phyloP scores from a whole-genome alignment of 2,329 filamentous ascomycete species.

The Aureobasidium sp. region DNA sequence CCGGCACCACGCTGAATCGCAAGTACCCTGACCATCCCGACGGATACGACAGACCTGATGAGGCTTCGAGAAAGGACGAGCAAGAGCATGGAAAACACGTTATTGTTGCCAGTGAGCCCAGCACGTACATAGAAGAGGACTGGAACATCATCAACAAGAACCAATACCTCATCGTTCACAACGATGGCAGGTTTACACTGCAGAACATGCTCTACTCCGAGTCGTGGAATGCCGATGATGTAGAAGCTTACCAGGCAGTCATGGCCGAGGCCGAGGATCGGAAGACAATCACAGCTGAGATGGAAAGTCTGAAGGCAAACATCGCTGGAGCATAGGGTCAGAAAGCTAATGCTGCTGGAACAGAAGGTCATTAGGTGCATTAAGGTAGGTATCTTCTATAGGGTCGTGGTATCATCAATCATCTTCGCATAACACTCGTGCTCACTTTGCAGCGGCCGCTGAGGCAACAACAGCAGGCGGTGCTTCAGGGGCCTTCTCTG shows the following conservation, averaged over 20 bases:
- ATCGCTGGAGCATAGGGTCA: neutral
- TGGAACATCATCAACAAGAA: conserved; percentile 48
- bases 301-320: neutral
- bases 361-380: neutral
- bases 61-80: conserved; percentile 29
- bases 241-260: neutral
- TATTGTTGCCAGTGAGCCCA: conserved; percentile 49
- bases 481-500: neutral
- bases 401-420: conserved; percentile 1
- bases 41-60: conserved; percentile 29
- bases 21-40: conserved; percentile 47
- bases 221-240: conserved; percentile 34
- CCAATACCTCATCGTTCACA: conserved; percentile 35
- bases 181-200: conserved; percentile 29
- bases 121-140: conserved; percentile 45
- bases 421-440: neutral
- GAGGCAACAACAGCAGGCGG: neutral
- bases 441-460: neutral
- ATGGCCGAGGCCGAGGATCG: neutral
- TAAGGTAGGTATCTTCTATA: neutral
- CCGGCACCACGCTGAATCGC: conserved; percentile 46
- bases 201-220: conserved; percentile 29
- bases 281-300: conserved; percentile 22
- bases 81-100: conserved; percentile 44
- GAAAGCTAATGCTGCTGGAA: neutral